phyloP scores from a whole-genome alignment of 2,329 filamentous ascomycete genomes.

The Lachnellula hyalina region DNA sequence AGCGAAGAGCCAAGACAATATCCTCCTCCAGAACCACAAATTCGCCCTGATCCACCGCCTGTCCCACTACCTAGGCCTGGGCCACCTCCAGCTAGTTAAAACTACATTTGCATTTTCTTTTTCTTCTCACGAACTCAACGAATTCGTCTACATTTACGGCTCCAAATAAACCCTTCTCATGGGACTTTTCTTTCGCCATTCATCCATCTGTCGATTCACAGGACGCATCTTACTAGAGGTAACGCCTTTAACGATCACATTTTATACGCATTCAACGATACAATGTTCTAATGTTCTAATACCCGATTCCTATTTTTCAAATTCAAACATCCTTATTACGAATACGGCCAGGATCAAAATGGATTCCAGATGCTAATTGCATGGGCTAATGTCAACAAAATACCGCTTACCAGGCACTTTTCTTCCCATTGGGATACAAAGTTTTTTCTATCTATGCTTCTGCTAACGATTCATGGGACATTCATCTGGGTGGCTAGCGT shows the following conservation, averaged over 20 bases:
- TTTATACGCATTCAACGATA: slow-evolving; percentile 17
- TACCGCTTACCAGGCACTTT: not conserved
- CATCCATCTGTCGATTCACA: slow-evolving; percentile 8
- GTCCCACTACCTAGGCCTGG: not conserved
- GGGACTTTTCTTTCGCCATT: slow-evolving; percentile 10
- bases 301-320: slow-evolving; percentile 5
- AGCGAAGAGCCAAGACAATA: not conserved
- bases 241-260: slow-evolving; percentile 17
- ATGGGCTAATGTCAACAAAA: not conserved
- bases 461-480: slow-evolving; percentile 13
- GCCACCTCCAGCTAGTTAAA: not conserved
- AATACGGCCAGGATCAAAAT: slow-evolving; percentile 5
- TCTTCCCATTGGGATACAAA: not conserved
- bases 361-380: not conserved
- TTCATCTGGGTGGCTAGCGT: slow-evolving; percentile 7
- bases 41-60: not conserved
- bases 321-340: slow-evolving; percentile 4
- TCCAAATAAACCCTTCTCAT: slow-evolving; percentile 5
- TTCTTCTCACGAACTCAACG: slow-evolving; percentile 2
- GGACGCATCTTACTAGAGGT: slow-evolving; percentile 18
- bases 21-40: not conserved
- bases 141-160: not conserved
- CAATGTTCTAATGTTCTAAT: slow-evolving; percentile 15
- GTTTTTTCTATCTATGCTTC: slow-evolving; percentile 5
- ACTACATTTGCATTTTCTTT: not conserved